Base-by-base conservation (phyloP, 2,329 filamentous ascomycete species). In the Claviceps humidiphila region DNA sequence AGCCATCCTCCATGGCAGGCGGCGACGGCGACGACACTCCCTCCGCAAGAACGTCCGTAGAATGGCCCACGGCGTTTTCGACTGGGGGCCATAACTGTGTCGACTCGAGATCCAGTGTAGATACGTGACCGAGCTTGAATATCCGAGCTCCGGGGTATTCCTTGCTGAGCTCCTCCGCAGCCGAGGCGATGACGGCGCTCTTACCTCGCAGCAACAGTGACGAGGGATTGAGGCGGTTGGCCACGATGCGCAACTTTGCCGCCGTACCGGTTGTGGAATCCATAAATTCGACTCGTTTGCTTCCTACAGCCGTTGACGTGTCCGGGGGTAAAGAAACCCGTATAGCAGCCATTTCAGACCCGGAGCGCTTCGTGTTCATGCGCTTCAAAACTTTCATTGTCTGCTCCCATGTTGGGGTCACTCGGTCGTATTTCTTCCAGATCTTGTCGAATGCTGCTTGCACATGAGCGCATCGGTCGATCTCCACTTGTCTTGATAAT, bases 361-460 rank as follows among this genome's bases (percentile, higher is more conserved):
- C 62, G 37, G 58, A 61, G 54, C 58, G 60, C 51, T 60, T 61
- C 9, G 63, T 61, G 14, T 71, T 74, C 56, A 60, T 65, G 14
- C 59, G 58, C 55, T 64, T 64, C 54, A 77, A 64, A 4, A 66
- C 55, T 8, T 60, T 54, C 42, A 76, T 64, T 11, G 69, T 67
- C 5, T 60, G 56, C 14, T 63, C 65, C 73, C 73, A 77, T 53
- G 70, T 62, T 1, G 66, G 61, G 39, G 64, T 58, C 16, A 56
- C 59, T 39, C 57, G 59, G 1, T 57, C 52, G 51, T 65, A 63
- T 13, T 60, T 58, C 20, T 59, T 56, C 53, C 65, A 66, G 22
- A 69, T 61, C 17, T 60, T 59, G 42, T 69, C 64, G 43, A 70
- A 60, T 4, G 65, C 65, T 2, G 63, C 54, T 55, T 74, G 73